phyloP scores from a whole-genome alignment of 2,329 filamentous ascomycete genomes.

The Paraconiothyrium sp. region DNA sequence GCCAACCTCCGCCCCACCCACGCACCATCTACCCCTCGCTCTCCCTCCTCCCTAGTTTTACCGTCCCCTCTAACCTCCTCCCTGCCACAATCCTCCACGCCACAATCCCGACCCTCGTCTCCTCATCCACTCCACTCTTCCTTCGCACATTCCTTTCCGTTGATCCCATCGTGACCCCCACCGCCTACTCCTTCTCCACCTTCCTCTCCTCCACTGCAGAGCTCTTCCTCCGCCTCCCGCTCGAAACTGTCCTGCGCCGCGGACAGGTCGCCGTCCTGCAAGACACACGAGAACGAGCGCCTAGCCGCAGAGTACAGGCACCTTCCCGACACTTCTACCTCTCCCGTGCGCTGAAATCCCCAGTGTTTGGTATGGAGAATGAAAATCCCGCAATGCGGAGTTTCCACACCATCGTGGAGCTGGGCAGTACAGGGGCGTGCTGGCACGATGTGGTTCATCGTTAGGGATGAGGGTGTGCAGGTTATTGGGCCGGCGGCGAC shows the following conservation, averaged over 20 bases:
- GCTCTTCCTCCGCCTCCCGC: conserved; percentile 84
- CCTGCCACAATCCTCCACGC: conserved; percentile 89
- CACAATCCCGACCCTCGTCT: conserved; percentile 82
- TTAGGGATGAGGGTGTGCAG: conserved; percentile 78
- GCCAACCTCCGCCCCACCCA: conserved; percentile 75
- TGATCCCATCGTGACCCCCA: conserved; percentile 82
- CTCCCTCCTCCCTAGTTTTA: conserved; percentile 75
- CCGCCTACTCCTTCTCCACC: conserved; percentile 81
- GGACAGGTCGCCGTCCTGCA: conserved; percentile 77
- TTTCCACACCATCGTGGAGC: conserved; percentile 77
- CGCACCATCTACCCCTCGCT: conserved; percentile 82
- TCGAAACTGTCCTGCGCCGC: conserved; percentile 90
- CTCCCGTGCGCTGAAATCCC: conserved; percentile 21
- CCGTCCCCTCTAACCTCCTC: conserved; percentile 74
- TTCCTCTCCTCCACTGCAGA: conserved; percentile 84
- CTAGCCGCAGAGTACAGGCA: conserved; percentile 37
- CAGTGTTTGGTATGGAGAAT: conserved; percentile 26
- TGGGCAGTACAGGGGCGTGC: conserved; percentile 82
- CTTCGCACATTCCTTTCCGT: conserved; percentile 86
- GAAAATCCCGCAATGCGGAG: conserved; percentile 43
- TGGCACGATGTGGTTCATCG: conserved; percentile 91
- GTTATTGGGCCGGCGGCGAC: conserved; percentile 37
- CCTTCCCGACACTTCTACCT: conserved; percentile 23
- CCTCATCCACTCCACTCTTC: conserved; percentile 82
- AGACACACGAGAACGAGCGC: conserved; percentile 45